Percentiles rank a stretch among this genome's conserved stretches.
phyloP scores from a whole-genome alignment of 2,329 filamentous ascomycete genomes.

The Rhytidhysteron rufulum region DNA sequence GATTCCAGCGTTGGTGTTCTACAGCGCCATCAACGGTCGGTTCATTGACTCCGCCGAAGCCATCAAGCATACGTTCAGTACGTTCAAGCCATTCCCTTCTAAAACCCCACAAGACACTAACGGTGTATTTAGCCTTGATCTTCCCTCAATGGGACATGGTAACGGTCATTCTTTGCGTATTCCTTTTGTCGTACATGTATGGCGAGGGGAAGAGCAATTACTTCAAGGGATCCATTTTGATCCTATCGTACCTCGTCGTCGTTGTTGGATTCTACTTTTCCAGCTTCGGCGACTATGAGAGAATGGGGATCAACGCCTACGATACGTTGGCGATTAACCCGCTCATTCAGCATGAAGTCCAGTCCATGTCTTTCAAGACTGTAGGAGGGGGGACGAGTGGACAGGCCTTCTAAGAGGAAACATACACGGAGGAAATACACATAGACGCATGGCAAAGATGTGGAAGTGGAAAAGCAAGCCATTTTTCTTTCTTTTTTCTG shows the following conservation, averaged over 20 bases:
- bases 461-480: neutral
- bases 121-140: constrained; percentile 59
- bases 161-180: constrained; percentile 91
- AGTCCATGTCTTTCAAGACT: constrained; percentile 35
- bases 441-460: too few species aligned
- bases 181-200: constrained; percentile 95
- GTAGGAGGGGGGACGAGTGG: constrained; percentile 20
- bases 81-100: constrained; percentile 16
- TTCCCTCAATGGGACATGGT: constrained; percentile 99
- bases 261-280: constrained; percentile 89
- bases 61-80: constrained; percentile 64
- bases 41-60: constrained; percentile 54
- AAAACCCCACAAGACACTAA: constrained; percentile 11
- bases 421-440: neutral
- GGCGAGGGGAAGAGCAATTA: constrained; percentile 99
- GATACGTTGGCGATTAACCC: constrained; percentile 34
- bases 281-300: constrained; percentile 54
- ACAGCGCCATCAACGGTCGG: constrained; percentile 70
- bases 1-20: constrained; percentile 87
- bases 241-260: constrained; percentile 90
- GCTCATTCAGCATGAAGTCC: constrained; percentile 21
- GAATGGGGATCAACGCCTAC: constrained; percentile 29
- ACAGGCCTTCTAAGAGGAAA: constrained; percentile 18
- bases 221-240: constrained; percentile 95
- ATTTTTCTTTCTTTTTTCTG: too few species aligned